These are phyloP conservation scores for Tetrapisispora pingtungensis DNA, from an alignment of 805 yeast genomes.

Conservation along the genomic window DNA sequence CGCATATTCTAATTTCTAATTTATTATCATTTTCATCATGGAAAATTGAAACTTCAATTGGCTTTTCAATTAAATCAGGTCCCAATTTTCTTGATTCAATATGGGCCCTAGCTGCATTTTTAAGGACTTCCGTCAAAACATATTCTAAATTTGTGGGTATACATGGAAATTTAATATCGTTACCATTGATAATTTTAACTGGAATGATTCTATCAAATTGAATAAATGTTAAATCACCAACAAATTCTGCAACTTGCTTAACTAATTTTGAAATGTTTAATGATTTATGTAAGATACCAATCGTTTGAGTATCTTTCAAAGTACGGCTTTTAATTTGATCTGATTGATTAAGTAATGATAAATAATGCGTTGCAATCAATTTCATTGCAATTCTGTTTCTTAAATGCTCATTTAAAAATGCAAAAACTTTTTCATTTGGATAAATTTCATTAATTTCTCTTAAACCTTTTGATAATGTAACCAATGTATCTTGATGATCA, in stretches of 20 bases:
- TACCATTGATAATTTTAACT: conserved; percentile 46
- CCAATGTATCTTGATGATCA: conserved; percentile 75
- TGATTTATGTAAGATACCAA: conserved; percentile 59
- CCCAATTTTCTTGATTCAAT: conserved; percentile 49
- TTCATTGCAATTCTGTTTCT: conserved; percentile 81
- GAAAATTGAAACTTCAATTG: conserved; percentile 22
- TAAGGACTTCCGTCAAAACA: conserved; percentile 73
- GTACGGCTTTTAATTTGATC: conserved; percentile 7
- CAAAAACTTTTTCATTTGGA: conserved; percentile 41
- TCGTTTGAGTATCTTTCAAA: conserved; percentile 19
- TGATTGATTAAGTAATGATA: conserved; percentile 41
- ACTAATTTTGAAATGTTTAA: conserved; percentile 56
- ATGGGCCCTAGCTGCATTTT: conserved; percentile 81
- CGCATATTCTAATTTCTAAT: conserved; percentile 71
- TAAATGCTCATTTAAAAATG: conserved; percentile 65
- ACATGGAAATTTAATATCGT: conserved; percentile 60
- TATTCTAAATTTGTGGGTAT: conserved; percentile 84
- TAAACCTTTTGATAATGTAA: conserved; percentile 74
- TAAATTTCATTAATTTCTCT: conserved; percentile 32
- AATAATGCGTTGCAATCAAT: conserved; percentile 76
- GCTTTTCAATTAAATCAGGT: conserved; percentile 14
- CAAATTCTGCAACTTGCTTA: conserved; percentile 57
- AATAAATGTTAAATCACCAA: conserved; percentile 71
- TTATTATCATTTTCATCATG: conserved; percentile 28
- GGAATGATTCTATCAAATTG: conserved; percentile 71